phyloP scores from a whole-genome alignment of 208 protist species.

The Leishmania tropica region DNA sequence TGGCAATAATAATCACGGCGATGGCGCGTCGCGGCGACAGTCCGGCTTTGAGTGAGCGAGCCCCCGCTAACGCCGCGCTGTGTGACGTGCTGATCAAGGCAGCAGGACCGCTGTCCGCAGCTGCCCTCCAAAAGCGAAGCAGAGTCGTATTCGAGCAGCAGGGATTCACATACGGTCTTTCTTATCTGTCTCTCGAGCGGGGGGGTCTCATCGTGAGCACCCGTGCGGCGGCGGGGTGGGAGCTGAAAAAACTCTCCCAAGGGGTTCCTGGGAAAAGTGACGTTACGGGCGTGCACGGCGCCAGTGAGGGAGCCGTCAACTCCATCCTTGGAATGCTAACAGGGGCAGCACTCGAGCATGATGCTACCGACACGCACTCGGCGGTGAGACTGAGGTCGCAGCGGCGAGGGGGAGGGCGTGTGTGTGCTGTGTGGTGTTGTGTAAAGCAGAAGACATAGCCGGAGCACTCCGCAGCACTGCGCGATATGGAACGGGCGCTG shows the following conservation, averaged over 20 bases:
- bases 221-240: not conserved
- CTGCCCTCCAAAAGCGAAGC: not conserved
- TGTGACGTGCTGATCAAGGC: not conserved
- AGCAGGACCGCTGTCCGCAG: not conserved
- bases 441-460: not conserved
- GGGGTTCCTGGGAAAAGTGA: slow-evolving; percentile 18
- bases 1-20: not conserved
- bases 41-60: not conserved
- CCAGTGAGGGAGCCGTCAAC: slow-evolving; percentile 4
- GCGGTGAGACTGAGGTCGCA: not conserved
- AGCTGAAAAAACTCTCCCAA: not conserved
- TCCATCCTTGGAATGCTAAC: not conserved
- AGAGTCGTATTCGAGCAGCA: not conserved
- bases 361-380: not conserved
- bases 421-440: not conserved
- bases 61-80: not conserved
- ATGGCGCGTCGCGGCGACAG: not conserved
- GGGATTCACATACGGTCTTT: too few relatives aligned
- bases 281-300: slow-evolving; percentile 15
- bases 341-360: not conserved
- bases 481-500: not conserved
- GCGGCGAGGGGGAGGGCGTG: not conserved
- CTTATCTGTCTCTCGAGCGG: not conserved
- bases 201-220: slow-evolving; percentile 1
- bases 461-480: not conserved